These are phyloP conservation scores for Arachnomyces sp. DNA, from an alignment of 2,329 filamentous ascomycete genomes.

Conservation along the genomic window DNA sequence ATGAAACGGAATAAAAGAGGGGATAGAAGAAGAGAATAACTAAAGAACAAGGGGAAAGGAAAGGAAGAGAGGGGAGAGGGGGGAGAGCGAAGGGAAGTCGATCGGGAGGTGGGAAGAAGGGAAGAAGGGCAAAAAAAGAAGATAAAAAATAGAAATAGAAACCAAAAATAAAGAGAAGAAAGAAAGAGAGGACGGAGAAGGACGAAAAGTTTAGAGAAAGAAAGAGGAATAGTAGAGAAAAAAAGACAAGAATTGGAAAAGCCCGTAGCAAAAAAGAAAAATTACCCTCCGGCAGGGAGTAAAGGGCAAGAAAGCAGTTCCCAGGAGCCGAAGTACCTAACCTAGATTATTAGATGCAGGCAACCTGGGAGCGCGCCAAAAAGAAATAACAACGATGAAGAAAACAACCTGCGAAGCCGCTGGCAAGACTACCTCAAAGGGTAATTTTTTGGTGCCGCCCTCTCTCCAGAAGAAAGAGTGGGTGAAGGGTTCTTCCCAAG, in stretches of 20 bases:
- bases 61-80: slow-evolving; percentile 8
- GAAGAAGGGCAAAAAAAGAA: slow-evolving; percentile 12
- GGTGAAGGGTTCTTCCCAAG: too few species aligned
- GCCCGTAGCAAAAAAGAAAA: too few species aligned
- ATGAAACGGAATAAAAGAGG: background rate
- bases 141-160: slow-evolving; percentile 12
- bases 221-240: slow-evolving; percentile 12
- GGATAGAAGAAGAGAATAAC: background rate
- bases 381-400: too few species aligned
- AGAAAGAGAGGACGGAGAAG: slow-evolving; percentile 2
- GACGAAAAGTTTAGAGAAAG: slow-evolving; percentile 9
- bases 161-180: slow-evolving; percentile 11
- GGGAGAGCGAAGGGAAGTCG: slow-evolving; percentile 11
- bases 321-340: too few species aligned
- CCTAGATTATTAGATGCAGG: too few species aligned
- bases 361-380: too few species aligned
- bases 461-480: too few species aligned
- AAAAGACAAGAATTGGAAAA: slow-evolving; percentile 11
- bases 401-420: too few species aligned
- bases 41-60: slow-evolving; percentile 7
- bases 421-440: too few species aligned
- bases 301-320: too few species aligned
- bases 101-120: slow-evolving; percentile 12
- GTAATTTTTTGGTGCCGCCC: too few species aligned
- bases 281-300: too few species aligned